Evolutionary conservation across 345 rosid genomes (phyloP).

Genomic region (Rhizophora apiculata): DNA sequence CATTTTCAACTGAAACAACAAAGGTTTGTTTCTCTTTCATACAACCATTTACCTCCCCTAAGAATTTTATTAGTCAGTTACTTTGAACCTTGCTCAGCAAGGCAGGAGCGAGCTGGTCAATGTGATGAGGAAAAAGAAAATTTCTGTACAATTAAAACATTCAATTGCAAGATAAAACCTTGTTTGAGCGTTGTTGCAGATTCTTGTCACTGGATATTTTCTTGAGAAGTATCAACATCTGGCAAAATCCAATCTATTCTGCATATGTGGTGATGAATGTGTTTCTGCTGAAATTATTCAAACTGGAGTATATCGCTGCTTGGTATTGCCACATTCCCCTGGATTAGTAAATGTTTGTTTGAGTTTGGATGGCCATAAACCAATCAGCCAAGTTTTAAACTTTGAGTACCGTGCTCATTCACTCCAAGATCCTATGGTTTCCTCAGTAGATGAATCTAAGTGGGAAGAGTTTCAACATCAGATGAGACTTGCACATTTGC

Average conservation of each 20-base stretch:
- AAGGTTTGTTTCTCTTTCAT: slow-evolving; percentile 48
- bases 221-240: slow-evolving; percentile 51
- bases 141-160: not conserved
- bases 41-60: not conserved
- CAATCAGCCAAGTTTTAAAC: slow-evolving; percentile 69
- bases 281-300: slow-evolving; percentile 63
- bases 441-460: slow-evolving; percentile 45
- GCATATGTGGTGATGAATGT: slow-evolving; percentile 66
- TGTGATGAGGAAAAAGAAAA: not conserved
- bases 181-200: slow-evolving; percentile 37
- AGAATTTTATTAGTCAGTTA: not conserved
- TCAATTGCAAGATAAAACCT: not conserved
- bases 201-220: slow-evolving; percentile 69
- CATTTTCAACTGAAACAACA: slow-evolving; percentile 72
- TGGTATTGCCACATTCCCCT: slow-evolving; percentile 59
- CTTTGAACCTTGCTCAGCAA: slow-evolving; percentile 3
- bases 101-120: not conserved
- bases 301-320: slow-evolving; percentile 82
- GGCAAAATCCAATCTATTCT: slow-evolving; percentile 54
- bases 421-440: slow-evolving; percentile 27
- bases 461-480: slow-evolving; percentile 74
- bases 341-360: slow-evolving; percentile 61
- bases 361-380: slow-evolving; percentile 73
- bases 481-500: slow-evolving; percentile 73
- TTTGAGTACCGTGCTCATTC: slow-evolving; percentile 64